A percentile compares a stretch with the other conserved stretches of the same genome.
These are phyloP conservation scores for Plantago major DNA, from an alignment of 257 asterid species.

Conservation along the genomic window DNA sequence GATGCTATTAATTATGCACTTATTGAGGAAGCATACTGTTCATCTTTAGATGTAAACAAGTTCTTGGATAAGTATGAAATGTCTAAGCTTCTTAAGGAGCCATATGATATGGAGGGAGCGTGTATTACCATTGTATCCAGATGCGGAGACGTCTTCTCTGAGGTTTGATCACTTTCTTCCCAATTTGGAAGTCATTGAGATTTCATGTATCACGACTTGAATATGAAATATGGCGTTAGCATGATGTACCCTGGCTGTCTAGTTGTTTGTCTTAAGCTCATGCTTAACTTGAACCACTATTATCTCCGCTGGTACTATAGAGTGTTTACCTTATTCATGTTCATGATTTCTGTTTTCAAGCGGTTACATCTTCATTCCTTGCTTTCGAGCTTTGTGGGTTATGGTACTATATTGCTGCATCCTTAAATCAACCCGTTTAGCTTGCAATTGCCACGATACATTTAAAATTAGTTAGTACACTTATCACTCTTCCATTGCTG, in stretches of 20 bases:
- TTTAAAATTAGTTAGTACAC: neutral
- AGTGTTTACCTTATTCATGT: too few species aligned
- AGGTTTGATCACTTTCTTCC: conserved; percentile 28
- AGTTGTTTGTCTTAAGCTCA: neutral
- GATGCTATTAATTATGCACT: conserved; percentile 61
- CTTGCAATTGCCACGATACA: neutral
- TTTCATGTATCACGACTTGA: neutral
- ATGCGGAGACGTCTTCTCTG: conserved; percentile 39
- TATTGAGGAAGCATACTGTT: conserved; percentile 69
- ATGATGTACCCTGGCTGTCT: neutral
- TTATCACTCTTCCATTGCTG: neutral
- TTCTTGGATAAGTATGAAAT: conserved; percentile 61
- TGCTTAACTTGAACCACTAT: neutral
- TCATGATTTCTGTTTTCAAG: too few species aligned
- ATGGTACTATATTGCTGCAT: too few species aligned
- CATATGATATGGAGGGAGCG: conserved; percentile 79
- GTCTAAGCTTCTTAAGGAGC: conserved; percentile 69
- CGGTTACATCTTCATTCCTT: too few species aligned
- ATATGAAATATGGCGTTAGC: neutral
- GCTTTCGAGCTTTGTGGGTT: too few species aligned
- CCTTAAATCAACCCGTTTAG: neutral
- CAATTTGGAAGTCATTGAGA: conserved; percentile 1
- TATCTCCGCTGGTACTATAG: too few species aligned
- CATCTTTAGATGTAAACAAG: conserved; percentile 61
- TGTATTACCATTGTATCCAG: conserved; percentile 63